Percentiles rank a stretch among this genome's conserved stretches.
phyloP scores from a whole-genome alignment of 768 basidiomycete genomes.

The Tylopilus intermedius region DNA sequence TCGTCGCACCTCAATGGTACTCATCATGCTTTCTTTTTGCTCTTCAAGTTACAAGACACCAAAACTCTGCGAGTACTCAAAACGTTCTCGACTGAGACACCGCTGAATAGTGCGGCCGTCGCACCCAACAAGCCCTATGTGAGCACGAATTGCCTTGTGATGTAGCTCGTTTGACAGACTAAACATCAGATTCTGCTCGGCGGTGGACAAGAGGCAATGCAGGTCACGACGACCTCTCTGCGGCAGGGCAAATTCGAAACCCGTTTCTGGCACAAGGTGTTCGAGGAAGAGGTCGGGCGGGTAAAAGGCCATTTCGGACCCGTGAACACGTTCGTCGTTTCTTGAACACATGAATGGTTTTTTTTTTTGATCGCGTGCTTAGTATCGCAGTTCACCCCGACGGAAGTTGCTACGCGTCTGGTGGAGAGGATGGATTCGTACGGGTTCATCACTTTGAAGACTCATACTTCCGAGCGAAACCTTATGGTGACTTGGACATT shows the following conservation, averaged over 20 bases:
- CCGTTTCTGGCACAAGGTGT: constrained; percentile 95
- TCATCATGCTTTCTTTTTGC: not conserved
- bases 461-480: constrained; percentile 85
- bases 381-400: constrained; percentile 91
- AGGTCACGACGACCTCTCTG: constrained; percentile 88
- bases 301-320: constrained; percentile 98
- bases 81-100: constrained; percentile 89
- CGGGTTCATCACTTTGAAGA: constrained; percentile 93
- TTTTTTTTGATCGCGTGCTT: constrained; percentile 7
- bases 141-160: constrained; percentile 16
- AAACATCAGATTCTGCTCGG: constrained; percentile 71
- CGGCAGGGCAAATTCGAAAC: constrained; percentile 98
- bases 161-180: not conserved
- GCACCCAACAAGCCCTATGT: constrained; percentile 84
- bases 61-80: constrained; percentile 88
- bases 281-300: constrained; percentile 94
- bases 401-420: constrained; percentile 86
- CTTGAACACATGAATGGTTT: not conserved
- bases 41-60: constrained; percentile 74
- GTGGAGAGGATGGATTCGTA: constrained; percentile 94
- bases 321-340: constrained; percentile 78
- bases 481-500: constrained; percentile 85
- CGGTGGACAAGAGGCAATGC: constrained; percentile 98
- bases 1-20: not conserved
- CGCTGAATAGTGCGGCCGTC: constrained; percentile 89